These are phyloP conservation scores for Sclerotiophoma versabilis DNA, from an alignment of 2,329 filamentous ascomycete species.

Conservation along the genomic window DNA sequence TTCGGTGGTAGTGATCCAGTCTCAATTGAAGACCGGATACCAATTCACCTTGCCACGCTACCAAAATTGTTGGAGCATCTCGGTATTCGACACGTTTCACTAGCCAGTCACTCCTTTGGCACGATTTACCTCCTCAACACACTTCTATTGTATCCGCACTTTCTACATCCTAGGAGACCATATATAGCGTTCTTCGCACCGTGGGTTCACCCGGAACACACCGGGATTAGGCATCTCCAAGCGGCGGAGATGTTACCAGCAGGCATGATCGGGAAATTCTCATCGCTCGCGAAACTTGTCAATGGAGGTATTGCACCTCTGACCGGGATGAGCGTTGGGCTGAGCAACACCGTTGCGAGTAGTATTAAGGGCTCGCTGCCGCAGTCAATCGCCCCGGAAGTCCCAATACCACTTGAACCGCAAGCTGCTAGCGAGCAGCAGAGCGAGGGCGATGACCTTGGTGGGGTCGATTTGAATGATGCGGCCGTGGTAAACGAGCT, in stretches of 20 bases:
- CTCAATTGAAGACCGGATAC: constrained; percentile 20
- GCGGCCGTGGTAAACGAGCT: constrained; percentile 13
- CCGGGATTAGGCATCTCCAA: constrained; percentile 18
- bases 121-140: constrained; percentile 31
- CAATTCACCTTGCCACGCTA: constrained; percentile 23
- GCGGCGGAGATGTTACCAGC: constrained; percentile 25
- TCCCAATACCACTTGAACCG: background rate
- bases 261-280: constrained; percentile 24
- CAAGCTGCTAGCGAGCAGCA: background rate
- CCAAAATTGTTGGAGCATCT: constrained; percentile 29
- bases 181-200: constrained; percentile 34
- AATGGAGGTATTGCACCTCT: constrained; percentile 25
- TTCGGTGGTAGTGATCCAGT: constrained; percentile 29
- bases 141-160: constrained; percentile 25
- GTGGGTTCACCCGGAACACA: constrained; percentile 33
- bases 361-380: constrained; percentile 3
- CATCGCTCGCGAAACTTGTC: constrained; percentile 17
- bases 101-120: constrained; percentile 34
- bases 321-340: constrained; percentile 9
- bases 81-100: constrained; percentile 22
- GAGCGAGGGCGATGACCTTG: background rate
- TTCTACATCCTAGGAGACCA: constrained; percentile 26
- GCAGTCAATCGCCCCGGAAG: background rate
- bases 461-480: constrained; percentile 10
- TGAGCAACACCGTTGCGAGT: constrained; percentile 2